A percentile compares a stretch with the other conserved stretches of the same genome.
Conservation (phyloP, 108 stramenopile genomes). For the Fragilaria radians region DNA sequence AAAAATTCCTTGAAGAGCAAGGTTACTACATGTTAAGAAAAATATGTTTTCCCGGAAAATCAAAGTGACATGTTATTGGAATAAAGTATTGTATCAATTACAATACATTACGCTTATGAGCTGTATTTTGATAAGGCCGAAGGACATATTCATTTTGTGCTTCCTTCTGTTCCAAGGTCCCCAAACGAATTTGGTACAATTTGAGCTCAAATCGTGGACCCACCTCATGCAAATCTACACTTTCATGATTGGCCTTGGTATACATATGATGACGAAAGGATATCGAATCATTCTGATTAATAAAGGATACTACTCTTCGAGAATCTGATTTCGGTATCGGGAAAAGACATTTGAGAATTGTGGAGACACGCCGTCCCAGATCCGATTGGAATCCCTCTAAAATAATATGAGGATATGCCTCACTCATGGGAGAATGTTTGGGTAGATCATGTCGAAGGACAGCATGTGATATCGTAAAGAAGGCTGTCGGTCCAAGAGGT, state of each 20-base stretch:
- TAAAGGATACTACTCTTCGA: constrained; percentile 90
- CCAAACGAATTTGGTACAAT: constrained; percentile 92
- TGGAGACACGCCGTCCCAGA: constrained; percentile 87
- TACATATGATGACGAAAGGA: constrained; percentile 98
- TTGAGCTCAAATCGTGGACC: constrained; percentile 98
- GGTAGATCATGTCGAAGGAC: constrained; percentile 96
- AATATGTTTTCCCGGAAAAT: too few relatives aligned
- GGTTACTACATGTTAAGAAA: too few relatives aligned
- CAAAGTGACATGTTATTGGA: too few relatives aligned
- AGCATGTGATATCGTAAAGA: constrained; percentile 85
- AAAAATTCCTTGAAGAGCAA: too few relatives aligned
- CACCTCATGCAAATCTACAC: constrained; percentile 90
- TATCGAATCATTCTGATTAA: constrained; percentile 94
- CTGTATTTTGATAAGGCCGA: constrained; percentile 96
- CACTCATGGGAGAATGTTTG: constrained; percentile 89
- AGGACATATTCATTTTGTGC: constrained; percentile 98
- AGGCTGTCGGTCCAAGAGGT: constrained; percentile 97
- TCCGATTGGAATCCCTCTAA: constrained; percentile 78
- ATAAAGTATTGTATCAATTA: too few relatives aligned
- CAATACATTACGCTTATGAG: constrained; percentile 78
- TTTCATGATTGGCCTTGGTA: constrained; percentile 70
- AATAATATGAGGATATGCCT: constrained; percentile 93
- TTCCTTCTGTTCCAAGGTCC: constrained; percentile 92
- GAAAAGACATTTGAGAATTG: constrained; percentile 92
- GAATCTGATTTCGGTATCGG: constrained; percentile 91